These are phyloP conservation scores for Agaricales sp. DNA, from an alignment of 1,284 basidiomycete genomes.

Conservation along the genomic window DNA sequence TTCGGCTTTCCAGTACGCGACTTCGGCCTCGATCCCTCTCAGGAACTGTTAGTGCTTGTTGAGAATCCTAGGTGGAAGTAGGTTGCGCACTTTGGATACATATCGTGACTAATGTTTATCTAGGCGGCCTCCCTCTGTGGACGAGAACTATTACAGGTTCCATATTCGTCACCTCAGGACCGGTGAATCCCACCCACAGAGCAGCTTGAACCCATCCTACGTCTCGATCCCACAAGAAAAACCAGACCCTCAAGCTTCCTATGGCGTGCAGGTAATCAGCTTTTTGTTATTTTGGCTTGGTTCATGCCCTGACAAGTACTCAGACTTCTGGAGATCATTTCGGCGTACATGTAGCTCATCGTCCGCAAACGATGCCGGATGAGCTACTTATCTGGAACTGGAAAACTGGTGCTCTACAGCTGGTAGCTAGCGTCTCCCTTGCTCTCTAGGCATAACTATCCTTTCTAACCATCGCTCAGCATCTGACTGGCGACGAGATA, in stretches of 20 bases:
- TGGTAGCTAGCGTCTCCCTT: slow-evolving; percentile 26
- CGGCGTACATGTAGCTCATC: slow-evolving; percentile 31
- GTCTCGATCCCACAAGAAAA: background rate
- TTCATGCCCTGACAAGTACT: slow-evolving; percentile 28
- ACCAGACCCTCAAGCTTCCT: background rate
- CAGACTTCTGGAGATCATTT: slow-evolving; percentile 38
- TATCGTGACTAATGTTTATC: too few relatives aligned
- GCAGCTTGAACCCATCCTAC: background rate
- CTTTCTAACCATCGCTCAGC: slow-evolving; percentile 16
- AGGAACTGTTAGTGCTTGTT: slow-evolving; percentile 46
- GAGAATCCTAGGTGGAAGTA: slow-evolving; percentile 25
- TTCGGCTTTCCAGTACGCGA: slow-evolving; percentile 36
- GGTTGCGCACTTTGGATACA: slow-evolving; percentile 11
- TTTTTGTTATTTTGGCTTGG: too few relatives aligned
- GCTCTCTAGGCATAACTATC: background rate
- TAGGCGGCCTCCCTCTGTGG: background rate
- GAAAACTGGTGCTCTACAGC: slow-evolving; percentile 34
- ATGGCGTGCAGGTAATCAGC: background rate
- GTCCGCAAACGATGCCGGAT: slow-evolving; percentile 19
- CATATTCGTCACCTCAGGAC: slow-evolving; percentile 9
- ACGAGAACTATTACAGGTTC: background rate
- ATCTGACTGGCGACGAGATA: slow-evolving; percentile 23
- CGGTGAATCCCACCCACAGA: background rate
- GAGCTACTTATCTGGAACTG: slow-evolving; percentile 55
- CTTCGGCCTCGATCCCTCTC: slow-evolving; percentile 52